Percentiles rank a stretch among this genome's conserved stretches.
phyloP scores from a whole-genome alignment of 495 filamentous ascomycete species.

The Tuber aestivum region DNA sequence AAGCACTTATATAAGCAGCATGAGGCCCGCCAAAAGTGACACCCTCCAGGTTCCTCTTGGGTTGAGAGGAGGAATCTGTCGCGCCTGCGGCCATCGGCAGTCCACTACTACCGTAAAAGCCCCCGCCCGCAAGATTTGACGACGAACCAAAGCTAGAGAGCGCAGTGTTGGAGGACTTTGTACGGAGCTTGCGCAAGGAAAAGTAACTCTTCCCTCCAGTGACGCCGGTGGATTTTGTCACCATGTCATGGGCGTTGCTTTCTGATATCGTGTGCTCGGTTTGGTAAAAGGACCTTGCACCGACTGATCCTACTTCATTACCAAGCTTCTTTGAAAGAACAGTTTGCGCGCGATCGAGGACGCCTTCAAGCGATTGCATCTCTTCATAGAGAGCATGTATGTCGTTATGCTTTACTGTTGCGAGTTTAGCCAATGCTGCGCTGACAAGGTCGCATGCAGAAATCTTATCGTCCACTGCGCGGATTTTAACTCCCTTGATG shows the following conservation, averaged over 20 bases:
- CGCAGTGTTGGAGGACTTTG: slow-evolving; percentile 63
- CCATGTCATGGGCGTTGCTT: slow-evolving; percentile 37
- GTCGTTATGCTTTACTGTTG: slow-evolving; percentile 76
- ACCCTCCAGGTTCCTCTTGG: slow-evolving; percentile 62
- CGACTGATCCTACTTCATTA: slow-evolving; percentile 78
- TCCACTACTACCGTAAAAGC: slow-evolving; percentile 29
- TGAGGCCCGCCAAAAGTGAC: slow-evolving; percentile 75
- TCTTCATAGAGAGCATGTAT: slow-evolving; percentile 88
- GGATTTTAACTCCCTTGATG: slow-evolving; percentile 88
- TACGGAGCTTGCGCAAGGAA: slow-evolving; percentile 82
- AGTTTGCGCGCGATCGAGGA: slow-evolving; percentile 78
- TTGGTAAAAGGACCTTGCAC: slow-evolving; percentile 46
- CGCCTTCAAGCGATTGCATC: slow-evolving; percentile 83
- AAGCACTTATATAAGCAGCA: slow-evolving; percentile 78
- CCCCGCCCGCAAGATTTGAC: slow-evolving; percentile 24
- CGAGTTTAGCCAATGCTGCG: slow-evolving; percentile 77
- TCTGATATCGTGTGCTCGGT: slow-evolving; percentile 35
- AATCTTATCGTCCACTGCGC: slow-evolving; percentile 86
- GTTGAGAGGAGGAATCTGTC: slow-evolving; percentile 43
- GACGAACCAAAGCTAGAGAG: slow-evolving; percentile 33
- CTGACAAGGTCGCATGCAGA: slow-evolving; percentile 88
- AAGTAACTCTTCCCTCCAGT: slow-evolving; percentile 47
- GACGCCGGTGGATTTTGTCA: slow-evolving; percentile 41
- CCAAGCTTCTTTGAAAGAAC: slow-evolving; percentile 76
- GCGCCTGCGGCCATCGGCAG: slow-evolving; percentile 30